Evolutionary conservation across 2,329 filamentous ascomycete species (phyloP).

Genomic region (Huntiella savannae): DNA sequence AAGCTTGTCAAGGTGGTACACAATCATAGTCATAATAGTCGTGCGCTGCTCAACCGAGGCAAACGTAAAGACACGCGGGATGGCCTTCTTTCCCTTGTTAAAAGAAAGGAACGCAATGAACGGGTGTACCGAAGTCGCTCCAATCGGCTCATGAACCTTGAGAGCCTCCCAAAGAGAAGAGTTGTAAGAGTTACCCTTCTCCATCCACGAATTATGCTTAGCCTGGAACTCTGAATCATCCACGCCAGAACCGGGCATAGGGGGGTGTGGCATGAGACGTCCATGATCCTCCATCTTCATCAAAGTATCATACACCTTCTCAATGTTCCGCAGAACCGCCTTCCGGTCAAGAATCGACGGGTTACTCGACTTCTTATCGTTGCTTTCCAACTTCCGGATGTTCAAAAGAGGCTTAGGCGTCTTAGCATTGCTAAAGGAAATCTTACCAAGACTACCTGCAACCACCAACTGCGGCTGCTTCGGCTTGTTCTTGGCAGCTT

Average conservation of each 20-base stretch:
- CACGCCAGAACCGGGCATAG: slow-evolving; percentile 24
- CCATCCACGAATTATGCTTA: slow-evolving; percentile 62
- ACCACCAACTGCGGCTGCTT: slow-evolving; percentile 97
- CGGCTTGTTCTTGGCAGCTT: slow-evolving; percentile 90
- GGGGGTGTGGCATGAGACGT: slow-evolving; percentile 46
- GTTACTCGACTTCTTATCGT: slow-evolving; percentile 24
- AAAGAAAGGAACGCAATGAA: slow-evolving; percentile 94
- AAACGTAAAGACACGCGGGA: slow-evolving; percentile 86
- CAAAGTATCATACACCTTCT: slow-evolving; percentile 67
- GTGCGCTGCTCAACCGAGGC: slow-evolving; percentile 83
- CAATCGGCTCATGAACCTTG: slow-evolving; percentile 86
- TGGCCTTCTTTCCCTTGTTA: slow-evolving; percentile 87
- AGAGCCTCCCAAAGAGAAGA: slow-evolving; percentile 66
- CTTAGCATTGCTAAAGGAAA: slow-evolving; percentile 97
- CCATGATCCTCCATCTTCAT: slow-evolving; percentile 94
- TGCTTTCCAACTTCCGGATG: slow-evolving; percentile 57
- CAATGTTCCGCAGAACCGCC: slow-evolving; percentile 66
- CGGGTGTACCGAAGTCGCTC: slow-evolving; percentile 57
- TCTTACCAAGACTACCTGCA: slow-evolving; percentile 90
- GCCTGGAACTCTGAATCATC: slow-evolving; percentile 51
- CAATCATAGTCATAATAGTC: slow-evolving; percentile 87
- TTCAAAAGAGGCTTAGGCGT: slow-evolving; percentile 88
- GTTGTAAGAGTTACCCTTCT: slow-evolving; percentile 52
- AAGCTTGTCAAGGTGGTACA: slow-evolving; percentile 78
- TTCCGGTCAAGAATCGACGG: slow-evolving; percentile 47